These are phyloP conservation scores for Trichophyton rubrum DNA, from an alignment of 2,329 filamentous ascomycete genomes.

Conservation along the genomic window DNA sequence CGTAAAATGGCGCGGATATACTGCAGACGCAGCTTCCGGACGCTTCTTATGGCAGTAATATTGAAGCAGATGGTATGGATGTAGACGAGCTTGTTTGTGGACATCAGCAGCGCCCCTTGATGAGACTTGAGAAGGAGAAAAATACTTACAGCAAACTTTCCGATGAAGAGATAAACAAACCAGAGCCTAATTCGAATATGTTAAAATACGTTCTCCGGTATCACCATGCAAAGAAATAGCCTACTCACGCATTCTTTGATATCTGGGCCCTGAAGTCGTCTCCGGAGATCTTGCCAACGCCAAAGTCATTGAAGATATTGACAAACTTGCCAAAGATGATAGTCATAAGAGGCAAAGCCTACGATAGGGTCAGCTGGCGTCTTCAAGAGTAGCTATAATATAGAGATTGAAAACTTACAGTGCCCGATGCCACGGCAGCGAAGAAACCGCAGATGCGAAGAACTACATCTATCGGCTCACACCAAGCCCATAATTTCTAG, in stretches of 20 bases:
- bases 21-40: slow-evolving; percentile 17
- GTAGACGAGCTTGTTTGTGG: slow-evolving; percentile 44
- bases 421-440: slow-evolving; percentile 10
- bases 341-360: slow-evolving; percentile 34
- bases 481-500: slow-evolving; percentile 13
- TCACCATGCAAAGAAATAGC: not conserved
- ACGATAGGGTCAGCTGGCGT: not conserved
- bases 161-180: slow-evolving; percentile 59
- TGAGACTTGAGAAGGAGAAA: not conserved
- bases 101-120: not conserved
- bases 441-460: slow-evolving; percentile 8
- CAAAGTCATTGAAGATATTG: slow-evolving; percentile 35
- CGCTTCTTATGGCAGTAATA: slow-evolving; percentile 26
- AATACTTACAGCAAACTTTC: slow-evolving; percentile 26
- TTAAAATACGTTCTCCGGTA: not conserved
- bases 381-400: not conserved
- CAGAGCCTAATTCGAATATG: slow-evolving; percentile 36
- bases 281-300: slow-evolving; percentile 20
- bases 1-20: slow-evolving; percentile 16
- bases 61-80: slow-evolving; percentile 44
- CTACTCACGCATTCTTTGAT: slow-evolving; percentile 24
- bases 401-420: slow-evolving; percentile 2
- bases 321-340: slow-evolving; percentile 42
- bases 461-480: slow-evolving; percentile 9
- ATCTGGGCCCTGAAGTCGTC: slow-evolving; percentile 29